These are phyloP conservation scores for Xylaria sp. DNA, from an alignment of 2,329 filamentous ascomycete genomes.

Conservation along the genomic window DNA sequence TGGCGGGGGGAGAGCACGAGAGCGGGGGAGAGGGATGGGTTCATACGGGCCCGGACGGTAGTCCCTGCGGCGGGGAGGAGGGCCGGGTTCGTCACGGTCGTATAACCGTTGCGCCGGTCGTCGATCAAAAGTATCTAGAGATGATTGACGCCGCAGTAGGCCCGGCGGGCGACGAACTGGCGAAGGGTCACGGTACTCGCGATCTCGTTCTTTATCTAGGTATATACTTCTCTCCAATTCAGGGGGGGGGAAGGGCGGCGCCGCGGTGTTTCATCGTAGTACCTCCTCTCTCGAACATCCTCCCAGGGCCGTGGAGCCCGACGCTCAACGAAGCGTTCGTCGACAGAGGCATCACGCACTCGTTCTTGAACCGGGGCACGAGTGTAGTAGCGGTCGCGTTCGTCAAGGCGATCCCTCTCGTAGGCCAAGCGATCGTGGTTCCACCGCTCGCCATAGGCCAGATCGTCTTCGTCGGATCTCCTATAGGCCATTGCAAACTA, in stretches of 20 bases:
- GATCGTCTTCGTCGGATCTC: constrained; percentile 41
- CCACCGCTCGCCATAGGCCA: constrained; percentile 54
- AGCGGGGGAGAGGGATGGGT: constrained; percentile 72
- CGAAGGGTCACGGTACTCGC: constrained; percentile 54
- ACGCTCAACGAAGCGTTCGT: constrained; percentile 54
- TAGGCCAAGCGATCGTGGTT: constrained; percentile 59
- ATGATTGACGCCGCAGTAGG: constrained; percentile 81
- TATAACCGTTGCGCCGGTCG: constrained; percentile 60
- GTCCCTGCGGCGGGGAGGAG: constrained; percentile 60
- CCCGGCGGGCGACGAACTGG: constrained; percentile 64
- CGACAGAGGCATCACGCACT: constrained; percentile 44
- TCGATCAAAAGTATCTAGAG: constrained; percentile 87
- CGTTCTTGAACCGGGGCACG: constrained; percentile 43
- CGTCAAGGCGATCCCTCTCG: constrained; percentile 59
- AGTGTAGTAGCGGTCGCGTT: constrained; percentile 56
- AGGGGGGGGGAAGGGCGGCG: constrained; percentile 47
- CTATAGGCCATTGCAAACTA: constrained; percentile 16
- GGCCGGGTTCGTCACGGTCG: constrained; percentile 59
- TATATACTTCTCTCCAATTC: constrained; percentile 59
- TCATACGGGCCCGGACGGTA: constrained; percentile 59
- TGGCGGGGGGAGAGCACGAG: constrained; percentile 64
- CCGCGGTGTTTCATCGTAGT: constrained; percentile 59
- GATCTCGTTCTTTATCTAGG: constrained; percentile 61
- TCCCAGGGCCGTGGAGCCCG: constrained; percentile 52
- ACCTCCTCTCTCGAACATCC: constrained; percentile 57